Base-by-base conservation (phyloP, 2,329 filamentous ascomycete genomes). In the Sordariomycetes sp. region DNA sequence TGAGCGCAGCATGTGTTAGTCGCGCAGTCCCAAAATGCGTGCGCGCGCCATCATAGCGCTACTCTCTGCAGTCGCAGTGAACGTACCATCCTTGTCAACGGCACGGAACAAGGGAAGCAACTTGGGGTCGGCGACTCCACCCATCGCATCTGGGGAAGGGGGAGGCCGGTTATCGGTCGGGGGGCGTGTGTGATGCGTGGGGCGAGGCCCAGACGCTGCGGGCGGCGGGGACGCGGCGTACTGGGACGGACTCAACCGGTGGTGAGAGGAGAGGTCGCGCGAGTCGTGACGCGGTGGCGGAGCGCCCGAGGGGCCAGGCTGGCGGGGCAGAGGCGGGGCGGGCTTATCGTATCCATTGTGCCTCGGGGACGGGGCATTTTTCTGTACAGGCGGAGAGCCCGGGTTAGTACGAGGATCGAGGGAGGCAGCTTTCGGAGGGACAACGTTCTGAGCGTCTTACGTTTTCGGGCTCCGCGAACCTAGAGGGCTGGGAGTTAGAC, bases 31-130 rank as follows among this genome's bases (percentile, higher is more conserved):
- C n/a, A 8, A n/a, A n/a, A 14, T 46, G 40, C 18, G 10, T 46
- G 40, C n/a, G 40, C n/a, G 18, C 18, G 40, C 40, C 16, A 2
- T 6, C 18, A 18, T 46, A n/a, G 37, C 37, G 37, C 12, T 43
- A n/a, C 37, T n/a, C 8, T 46, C 16, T 8, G 22, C 20, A n/a
- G 16, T 16, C 7, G 24, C 53, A 18, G 34, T 24, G 16, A 46
- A 72, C 76, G 64, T 75, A 88, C 88, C 80, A 72, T 90, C 81
- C 68, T 90, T 92, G 73, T 99, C 95, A 16, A 97, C 93, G 1
- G 91, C 90, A 61, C 89, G 82, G 75, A 97, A 99, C 28, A 97
- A 78, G 3, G 89, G 89, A 70, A 90, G 84, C 20, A 99, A 79
- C 1, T 84, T 86, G n/a, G 86, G 80, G 67, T 92, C 87, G 56